Conservation (phyloP, 352 stramenopile species). For the Phytophthora pini region DNA sequence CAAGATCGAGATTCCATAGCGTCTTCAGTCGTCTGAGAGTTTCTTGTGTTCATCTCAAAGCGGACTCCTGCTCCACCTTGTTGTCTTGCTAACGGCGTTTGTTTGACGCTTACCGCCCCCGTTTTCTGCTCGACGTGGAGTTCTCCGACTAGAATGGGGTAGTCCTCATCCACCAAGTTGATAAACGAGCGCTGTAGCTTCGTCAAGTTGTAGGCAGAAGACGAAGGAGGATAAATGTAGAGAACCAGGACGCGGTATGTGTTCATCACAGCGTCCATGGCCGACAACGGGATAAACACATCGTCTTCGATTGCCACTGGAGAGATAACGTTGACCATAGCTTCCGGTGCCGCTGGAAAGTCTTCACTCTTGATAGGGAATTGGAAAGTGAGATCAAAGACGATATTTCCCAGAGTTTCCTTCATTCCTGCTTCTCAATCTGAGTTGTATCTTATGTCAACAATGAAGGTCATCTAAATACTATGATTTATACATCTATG, state of each 20-base stretch:
- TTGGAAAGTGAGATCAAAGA: conserved; percentile 8
- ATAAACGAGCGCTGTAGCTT: conserved; percentile 42
- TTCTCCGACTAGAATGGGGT: conserved; percentile 49
- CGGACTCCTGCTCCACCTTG: conserved; percentile 35
- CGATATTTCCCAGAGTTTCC: too few species aligned
- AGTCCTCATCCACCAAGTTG: conserved; percentile 47
- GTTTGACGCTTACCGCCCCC: conserved; percentile 39
- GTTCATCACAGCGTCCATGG: conserved; percentile 60
- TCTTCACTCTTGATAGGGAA: conserved; percentile 7
- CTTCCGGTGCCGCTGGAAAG: not conserved
- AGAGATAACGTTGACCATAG: conserved; percentile 16
- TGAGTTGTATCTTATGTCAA: not conserved
- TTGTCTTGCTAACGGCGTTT: conserved; percentile 20
- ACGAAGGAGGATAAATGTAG: conserved; percentile 55
- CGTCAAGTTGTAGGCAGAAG: conserved; percentile 40
- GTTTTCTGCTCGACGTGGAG: conserved; percentile 35
- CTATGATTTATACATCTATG: too few species aligned
- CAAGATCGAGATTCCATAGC: conserved; percentile 41
- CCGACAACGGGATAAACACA: conserved; percentile 40
- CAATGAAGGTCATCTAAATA: too few species aligned
- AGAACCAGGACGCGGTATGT: conserved; percentile 50
- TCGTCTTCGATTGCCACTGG: conserved; percentile 5
- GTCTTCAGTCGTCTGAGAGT: conserved; percentile 31
- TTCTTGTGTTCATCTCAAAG: conserved; percentile 35
- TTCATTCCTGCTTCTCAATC: not conserved